Base-by-base conservation (phyloP, 768 basidiomycete genomes). In the Cyathus striatus region DNA sequence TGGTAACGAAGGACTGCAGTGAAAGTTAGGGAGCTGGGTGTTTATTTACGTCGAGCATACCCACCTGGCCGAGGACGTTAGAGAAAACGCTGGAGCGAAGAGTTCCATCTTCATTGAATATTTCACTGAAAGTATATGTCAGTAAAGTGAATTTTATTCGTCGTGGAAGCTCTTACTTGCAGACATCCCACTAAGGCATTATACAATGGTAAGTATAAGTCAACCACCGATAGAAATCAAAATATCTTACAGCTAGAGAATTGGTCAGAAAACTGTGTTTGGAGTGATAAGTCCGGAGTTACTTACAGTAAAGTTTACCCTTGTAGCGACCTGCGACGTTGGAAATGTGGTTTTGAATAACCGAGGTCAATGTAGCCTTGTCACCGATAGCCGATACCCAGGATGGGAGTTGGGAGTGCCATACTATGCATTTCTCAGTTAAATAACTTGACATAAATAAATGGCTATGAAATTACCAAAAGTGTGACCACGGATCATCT, bases 21-120 rank as follows among this genome's bases (percentile, higher is more conserved):
- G 22, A n/a, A n/a, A 32, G 41, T n/a, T 32, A 57, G 40, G 20
- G n/a, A 38, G 26, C 23, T 21, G n/a, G 12, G 13, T 12, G 30
- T 6, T 23, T 13, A 6, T 21, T 5, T 13, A 38, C 6, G 6
- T 24, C 3, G 23, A 23, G 2, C 7, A 40, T 14, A 14, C 25
- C 14, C 26, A 56, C 54, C 47, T 62, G 58, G 45, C 70, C 71
- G 24, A 75, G 57, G 40, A 71, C 63, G 47, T 66, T 66, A 43
- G 49, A 63, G 58, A 71, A 73, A 24, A 73, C 67, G 35, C 64
- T 65, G 18, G 49, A 53, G 22, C 67, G 62, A 39, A 72, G 46
- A 38, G 57, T 56, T 25, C 72, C 72, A 50, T 72, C 61, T 42
- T 73, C 73, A 55, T 69, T 70, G 51, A 75, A 63, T 40, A 67